A percentile compares a stretch with the other conserved stretches of the same genome.
phyloP scores from a whole-genome alignment of 1,284 basidiomycete species.

The Ganoderma meredithae region DNA sequence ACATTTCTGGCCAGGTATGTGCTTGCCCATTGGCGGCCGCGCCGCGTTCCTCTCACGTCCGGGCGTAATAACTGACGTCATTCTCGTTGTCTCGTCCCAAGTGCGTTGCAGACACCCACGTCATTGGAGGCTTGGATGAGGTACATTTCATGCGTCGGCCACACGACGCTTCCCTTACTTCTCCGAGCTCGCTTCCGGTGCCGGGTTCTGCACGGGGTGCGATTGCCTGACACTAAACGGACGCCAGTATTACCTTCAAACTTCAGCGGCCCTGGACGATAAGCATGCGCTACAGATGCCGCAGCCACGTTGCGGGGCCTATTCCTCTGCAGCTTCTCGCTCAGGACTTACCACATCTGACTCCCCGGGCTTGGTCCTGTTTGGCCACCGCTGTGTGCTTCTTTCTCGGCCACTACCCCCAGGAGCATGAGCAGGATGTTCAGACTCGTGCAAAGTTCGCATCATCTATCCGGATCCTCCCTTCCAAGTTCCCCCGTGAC shows the following conservation, averaged over 20 bases:
- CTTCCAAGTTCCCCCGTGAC: neutral
- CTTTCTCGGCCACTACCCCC: neutral
- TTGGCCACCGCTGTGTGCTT: neutral
- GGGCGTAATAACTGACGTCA: neutral
- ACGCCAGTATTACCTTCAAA: neutral
- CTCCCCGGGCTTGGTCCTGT: neutral
- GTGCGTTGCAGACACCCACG: neutral
- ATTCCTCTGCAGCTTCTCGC: neutral
- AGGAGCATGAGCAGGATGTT: neutral
- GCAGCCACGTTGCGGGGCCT: neutral
- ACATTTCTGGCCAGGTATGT: neutral
- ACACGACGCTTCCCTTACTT: neutral
- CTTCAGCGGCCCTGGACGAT: neutral
- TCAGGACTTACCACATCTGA: neutral
- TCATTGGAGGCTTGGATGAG: neutral
- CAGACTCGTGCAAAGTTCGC: neutral
- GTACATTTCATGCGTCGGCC: neutral
- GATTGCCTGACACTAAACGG: neutral
- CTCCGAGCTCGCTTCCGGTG: neutral
- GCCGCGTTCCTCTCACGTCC: neutral
- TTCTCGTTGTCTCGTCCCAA: neutral
- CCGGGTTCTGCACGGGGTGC: neutral
- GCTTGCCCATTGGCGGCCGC: neutral
- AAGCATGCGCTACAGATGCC: neutral
- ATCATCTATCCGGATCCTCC: neutral